phyloP scores from a whole-genome alignment of 306 rosid species.

The Elaeagnus macrophylla region DNA sequence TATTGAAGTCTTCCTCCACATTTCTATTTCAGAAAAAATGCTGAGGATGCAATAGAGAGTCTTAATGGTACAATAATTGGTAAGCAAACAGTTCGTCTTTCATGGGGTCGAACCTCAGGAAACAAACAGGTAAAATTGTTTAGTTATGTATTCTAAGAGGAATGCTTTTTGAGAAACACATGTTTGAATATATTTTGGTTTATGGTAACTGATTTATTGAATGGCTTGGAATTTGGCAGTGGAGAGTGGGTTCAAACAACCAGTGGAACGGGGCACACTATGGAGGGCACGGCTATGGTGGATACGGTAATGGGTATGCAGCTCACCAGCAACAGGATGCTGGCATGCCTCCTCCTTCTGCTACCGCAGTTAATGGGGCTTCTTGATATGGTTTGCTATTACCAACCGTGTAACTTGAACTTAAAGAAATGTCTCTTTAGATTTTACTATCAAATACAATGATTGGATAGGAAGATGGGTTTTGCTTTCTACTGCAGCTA shows the following conservation, averaged over 20 bases:
- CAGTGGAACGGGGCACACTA: constrained; percentile 60
- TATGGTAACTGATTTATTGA: constrained; percentile 14
- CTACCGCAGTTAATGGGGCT: constrained; percentile 63
- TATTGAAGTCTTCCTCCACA: background rate
- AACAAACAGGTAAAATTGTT: constrained; percentile 65
- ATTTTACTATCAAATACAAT: constrained; percentile 12
- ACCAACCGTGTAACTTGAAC: constrained; percentile 20
- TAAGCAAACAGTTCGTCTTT: constrained; percentile 93
- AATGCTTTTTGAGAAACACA: too few species aligned
- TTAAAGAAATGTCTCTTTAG: constrained; percentile 19
- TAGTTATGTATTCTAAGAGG: too few species aligned
- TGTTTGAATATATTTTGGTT: too few species aligned
- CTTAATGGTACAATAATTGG: constrained; percentile 84
- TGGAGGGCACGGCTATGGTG: constrained; percentile 54
- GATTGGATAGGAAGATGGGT: constrained; percentile 30
- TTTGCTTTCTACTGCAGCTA: constrained; percentile 34
- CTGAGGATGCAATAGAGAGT: constrained; percentile 86
- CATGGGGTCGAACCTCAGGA: constrained; percentile 98
- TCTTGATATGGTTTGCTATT: constrained; percentile 32
- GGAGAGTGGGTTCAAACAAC: constrained; percentile 62
- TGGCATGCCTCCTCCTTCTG: constrained; percentile 35
- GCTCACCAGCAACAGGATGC: constrained; percentile 58
- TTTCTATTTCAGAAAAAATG: constrained; percentile 62
- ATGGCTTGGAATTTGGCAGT: constrained; percentile 38
- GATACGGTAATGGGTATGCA: constrained; percentile 37